These are phyloP conservation scores for Tolypocladium sp. DNA, from an alignment of 2,329 filamentous ascomycete genomes.

Conservation along the genomic window DNA sequence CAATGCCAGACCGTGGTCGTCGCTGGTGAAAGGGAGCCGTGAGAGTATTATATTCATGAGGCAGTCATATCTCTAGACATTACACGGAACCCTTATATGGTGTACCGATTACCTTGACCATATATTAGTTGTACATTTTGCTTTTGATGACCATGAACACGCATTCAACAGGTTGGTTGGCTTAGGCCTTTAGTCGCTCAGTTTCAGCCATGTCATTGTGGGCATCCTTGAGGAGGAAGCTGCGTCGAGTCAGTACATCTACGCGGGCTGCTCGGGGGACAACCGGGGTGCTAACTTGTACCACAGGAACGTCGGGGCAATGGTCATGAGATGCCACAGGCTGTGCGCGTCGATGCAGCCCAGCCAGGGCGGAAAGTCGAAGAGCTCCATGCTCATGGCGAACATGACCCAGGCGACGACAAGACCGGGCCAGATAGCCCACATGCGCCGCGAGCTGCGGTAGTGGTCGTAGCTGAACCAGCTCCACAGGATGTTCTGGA, in stretches of 20 bases:
- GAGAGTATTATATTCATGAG: not conserved
- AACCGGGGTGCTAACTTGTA: constrained; percentile 65
- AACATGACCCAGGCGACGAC: constrained; percentile 87
- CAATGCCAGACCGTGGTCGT: not conserved
- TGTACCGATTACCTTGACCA: not conserved
- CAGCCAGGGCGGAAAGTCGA: constrained; percentile 82
- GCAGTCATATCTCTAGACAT: not conserved
- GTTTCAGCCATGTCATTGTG: constrained; percentile 66
- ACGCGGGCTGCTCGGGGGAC: not conserved
- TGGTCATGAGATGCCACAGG: constrained; percentile 91
- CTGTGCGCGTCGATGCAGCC: constrained; percentile 88
- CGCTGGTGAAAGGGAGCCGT: too few relatives aligned
- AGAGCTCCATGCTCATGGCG: constrained; percentile 90
- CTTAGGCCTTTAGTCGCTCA: constrained; percentile 57
- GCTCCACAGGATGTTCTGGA: constrained; percentile 79
- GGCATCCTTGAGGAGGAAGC: constrained; percentile 80
- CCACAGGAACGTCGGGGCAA: constrained; percentile 80
- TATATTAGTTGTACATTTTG: not conserved
- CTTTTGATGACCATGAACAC: not conserved
- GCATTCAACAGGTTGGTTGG: not conserved
- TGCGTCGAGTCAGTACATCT: constrained; percentile 26
- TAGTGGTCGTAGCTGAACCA: constrained; percentile 74
- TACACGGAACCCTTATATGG: not conserved
- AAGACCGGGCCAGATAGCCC: constrained; percentile 84
- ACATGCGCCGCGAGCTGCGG: constrained; percentile 58